Evolutionary conservation across 768 basidiomycete genomes (phyloP), one percentile per base, ranked within the genome.

Genomic region (Tulasnella sp.): DNA sequence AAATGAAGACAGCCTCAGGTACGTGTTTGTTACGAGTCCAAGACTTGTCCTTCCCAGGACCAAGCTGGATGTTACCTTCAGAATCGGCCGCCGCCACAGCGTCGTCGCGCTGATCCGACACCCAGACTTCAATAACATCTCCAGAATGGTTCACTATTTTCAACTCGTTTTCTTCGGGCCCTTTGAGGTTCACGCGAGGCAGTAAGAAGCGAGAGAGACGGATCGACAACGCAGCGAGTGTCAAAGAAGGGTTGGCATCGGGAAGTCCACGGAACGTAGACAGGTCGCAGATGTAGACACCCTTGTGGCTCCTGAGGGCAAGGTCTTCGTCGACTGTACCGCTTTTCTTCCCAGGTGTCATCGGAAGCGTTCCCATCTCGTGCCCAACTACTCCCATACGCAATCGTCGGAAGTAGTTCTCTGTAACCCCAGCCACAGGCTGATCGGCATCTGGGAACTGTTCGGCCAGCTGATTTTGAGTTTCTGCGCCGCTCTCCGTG

Each of bases 181-280:
- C 16, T 16, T 16, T 16, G 40, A 40, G 8, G 40, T 7, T 7
- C 16, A 40, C 8, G n/a, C 63, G 63, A 19, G 63, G 63, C 7
- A 65, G 32, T 4, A 65, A 19, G 16, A 7, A 5, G 16, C 69
- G 42, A 7, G 77, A 78, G 22, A 78, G 75, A 9, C 78, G 75
- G 35, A 78, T 44, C 11, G 78, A 73, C 5, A 78, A 72, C 8
- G 77, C 78, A 26, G 74, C 77, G 32, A 78, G 75, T 3, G 78
- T 78, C 7, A 77, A 41, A 4, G 77, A 73, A 5, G 77, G 77
- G 42, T 78, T 78, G 66, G 72, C 78, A 37, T 74, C 77, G 19
- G 78, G 78, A 5, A 77, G 76, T 67, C 22, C 74, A 19, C 78
- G 78, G 72, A 78, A 78, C 7, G 78, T 52, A 14, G 78, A 78